Conservation (phyloP, 2,329 filamentous ascomycete genomes). For the Verticillium albo-atrum region DNA sequence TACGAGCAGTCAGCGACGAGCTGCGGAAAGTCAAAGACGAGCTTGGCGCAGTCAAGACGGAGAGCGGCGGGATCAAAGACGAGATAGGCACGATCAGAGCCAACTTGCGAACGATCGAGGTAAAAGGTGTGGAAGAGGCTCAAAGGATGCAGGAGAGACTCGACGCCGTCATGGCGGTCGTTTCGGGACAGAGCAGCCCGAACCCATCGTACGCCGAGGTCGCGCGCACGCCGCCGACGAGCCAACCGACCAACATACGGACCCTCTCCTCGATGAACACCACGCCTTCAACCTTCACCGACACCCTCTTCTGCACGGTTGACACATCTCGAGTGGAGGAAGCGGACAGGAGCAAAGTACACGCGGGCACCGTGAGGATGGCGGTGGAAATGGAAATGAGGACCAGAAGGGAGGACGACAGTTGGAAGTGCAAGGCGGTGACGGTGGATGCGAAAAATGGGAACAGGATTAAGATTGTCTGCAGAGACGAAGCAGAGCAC, state of each 20-base stretch:
- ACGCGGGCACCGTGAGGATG: background rate
- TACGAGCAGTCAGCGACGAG: background rate
- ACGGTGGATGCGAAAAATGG: background rate
- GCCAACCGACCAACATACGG: background rate
- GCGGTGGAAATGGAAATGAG: conserved; percentile 1
- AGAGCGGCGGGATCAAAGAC: background rate
- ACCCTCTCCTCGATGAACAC: conserved; percentile 1
- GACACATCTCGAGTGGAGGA: background rate
- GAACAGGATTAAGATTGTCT: background rate
- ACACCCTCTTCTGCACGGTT: conserved; percentile 1
- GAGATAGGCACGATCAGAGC: background rate
- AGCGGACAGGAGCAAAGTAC: background rate
- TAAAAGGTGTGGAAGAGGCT: background rate
- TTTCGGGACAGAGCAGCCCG: background rate
- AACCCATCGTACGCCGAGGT: background rate
- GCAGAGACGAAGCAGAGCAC: conserved; percentile 1
- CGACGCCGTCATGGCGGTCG: background rate
- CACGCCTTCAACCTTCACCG: background rate
- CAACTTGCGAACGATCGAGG: background rate
- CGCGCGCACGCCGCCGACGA: background rate
- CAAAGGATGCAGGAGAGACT: background rate
- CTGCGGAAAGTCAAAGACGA: background rate
- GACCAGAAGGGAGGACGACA: background rate
- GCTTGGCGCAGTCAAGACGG: background rate
- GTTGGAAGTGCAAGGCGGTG: background rate